phyloP scores from a whole-genome alignment of 352 stramenopile species.

The Pythium monospermum region DNA sequence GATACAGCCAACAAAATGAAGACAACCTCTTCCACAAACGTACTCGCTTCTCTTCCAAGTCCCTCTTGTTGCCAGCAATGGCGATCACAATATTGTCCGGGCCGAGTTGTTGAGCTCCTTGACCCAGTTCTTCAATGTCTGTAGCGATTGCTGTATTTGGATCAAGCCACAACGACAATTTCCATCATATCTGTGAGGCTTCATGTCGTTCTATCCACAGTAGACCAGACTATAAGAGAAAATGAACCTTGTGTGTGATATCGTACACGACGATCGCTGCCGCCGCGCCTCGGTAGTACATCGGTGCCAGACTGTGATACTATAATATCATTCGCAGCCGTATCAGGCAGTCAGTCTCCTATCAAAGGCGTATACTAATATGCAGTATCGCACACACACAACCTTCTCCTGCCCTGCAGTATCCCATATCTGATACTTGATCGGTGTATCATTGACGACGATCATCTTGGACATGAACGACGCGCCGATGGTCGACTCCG shows the following conservation, averaged over 20 bases:
- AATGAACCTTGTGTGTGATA: slow-evolving; percentile 90
- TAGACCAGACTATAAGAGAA: too few relatives aligned
- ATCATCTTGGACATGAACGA: slow-evolving; percentile 98
- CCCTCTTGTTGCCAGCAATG: slow-evolving; percentile 94
- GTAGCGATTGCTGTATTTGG: slow-evolving; percentile 82
- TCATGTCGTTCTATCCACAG: too few relatives aligned
- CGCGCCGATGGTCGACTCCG: slow-evolving; percentile 95
- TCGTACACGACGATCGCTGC: slow-evolving; percentile 98
- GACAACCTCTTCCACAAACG: too few relatives aligned
- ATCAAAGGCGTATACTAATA: too few relatives aligned
- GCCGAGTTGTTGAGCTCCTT: slow-evolving; percentile 90
- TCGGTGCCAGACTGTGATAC: slow-evolving; percentile 96
- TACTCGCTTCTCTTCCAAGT: slow-evolving; percentile 85
- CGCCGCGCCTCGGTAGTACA: slow-evolving; percentile 97
- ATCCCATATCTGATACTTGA: slow-evolving; percentile 99
- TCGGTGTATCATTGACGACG: slow-evolving; percentile 86
- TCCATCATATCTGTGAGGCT: too few relatives aligned
- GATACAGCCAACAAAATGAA: too few relatives aligned
- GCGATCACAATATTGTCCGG: slow-evolving; percentile 93
- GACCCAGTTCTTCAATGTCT: slow-evolving; percentile 94
- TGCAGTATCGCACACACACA: too few relatives aligned
- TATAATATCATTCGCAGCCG: too few relatives aligned
- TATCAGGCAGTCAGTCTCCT: too few relatives aligned
- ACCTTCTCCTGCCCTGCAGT: slow-evolving; percentile 96
- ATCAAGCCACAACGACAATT: slow-evolving; percentile 9